phyloP scores from a whole-genome alignment of 257 asterid species.

The Solanum ahanhuiri region DNA sequence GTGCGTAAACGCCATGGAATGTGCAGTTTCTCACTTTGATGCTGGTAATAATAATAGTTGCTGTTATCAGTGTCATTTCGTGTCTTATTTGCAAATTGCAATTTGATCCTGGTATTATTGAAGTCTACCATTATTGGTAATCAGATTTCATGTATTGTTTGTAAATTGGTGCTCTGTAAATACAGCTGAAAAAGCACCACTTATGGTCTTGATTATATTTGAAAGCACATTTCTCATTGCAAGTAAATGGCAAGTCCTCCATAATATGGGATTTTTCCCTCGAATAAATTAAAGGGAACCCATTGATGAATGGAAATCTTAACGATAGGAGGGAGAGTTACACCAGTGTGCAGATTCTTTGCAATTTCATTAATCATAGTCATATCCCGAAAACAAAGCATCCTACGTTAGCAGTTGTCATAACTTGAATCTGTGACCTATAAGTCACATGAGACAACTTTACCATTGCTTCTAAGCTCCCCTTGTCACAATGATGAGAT shows the following conservation, averaged over 20 bases:
- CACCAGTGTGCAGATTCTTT: neutral
- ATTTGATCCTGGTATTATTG: neutral
- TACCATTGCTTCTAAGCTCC: neutral
- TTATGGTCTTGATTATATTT: neutral
- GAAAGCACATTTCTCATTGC: neutral
- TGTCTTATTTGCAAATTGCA: neutral
- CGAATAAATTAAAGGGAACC: neutral
- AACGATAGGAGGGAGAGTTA: neutral
- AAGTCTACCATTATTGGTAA: neutral
- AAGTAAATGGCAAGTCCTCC: neutral
- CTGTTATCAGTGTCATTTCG: neutral
- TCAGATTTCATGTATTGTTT: neutral
- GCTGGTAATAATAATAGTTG: neutral
- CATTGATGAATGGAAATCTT: neutral
- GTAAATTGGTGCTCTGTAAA: neutral
- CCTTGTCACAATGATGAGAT: neutral
- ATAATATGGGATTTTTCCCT: neutral
- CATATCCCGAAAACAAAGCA: neutral
- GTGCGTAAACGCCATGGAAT: constrained; percentile 40
- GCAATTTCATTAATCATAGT: neutral
- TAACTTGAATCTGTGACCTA: rapidly evolving
- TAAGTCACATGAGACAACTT: neutral
- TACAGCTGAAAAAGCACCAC: neutral
- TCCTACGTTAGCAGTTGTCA: neutral
- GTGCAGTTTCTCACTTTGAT: neutral